Evolutionary conservation across 2,329 filamentous ascomycete genomes (phyloP).

Genomic region (Phialemonium atrogriseum): DNA sequence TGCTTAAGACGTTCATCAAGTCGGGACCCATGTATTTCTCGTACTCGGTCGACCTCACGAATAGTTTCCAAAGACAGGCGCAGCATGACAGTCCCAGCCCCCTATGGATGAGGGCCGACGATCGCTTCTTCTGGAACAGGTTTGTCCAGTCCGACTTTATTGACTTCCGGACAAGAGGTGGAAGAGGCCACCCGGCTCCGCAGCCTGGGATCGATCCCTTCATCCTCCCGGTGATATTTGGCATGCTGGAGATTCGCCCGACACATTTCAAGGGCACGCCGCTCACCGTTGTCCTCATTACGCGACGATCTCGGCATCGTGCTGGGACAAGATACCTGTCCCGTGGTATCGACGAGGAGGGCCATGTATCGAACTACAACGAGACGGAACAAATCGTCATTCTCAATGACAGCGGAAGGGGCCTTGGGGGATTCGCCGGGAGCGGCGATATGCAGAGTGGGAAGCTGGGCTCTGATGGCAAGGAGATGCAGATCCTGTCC

Average conservation of each 20-base stretch:
- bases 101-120: conserved; percentile 86
- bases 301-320: conserved; percentile 77
- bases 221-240: conserved; percentile 92
- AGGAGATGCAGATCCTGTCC: conserved; percentile 81
- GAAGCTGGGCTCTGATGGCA: conserved; percentile 49
- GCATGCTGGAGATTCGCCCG: conserved; percentile 85
- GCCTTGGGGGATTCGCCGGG: conserved; percentile 72
- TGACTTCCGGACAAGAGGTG: conserved; percentile 64
- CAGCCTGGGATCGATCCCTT: conserved; percentile 80
- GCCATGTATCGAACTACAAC: conserved; percentile 97
- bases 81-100: conserved; percentile 63
- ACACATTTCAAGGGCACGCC: conserved; percentile 79
- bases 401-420: conserved; percentile 70
- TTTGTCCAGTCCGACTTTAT: conserved; percentile 89
- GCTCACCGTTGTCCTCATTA: conserved; percentile 80
- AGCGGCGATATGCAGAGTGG: conserved; percentile 69
- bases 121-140: conserved; percentile 98
- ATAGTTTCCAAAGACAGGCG: conserved; percentile 90
- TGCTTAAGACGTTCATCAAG: conserved; percentile 76
- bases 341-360: conserved; percentile 84
- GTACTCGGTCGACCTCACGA: conserved; percentile 93
- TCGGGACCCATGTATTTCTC: conserved; percentile 94
- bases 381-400: conserved; percentile 93
- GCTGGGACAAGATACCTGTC: conserved; percentile 94
- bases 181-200: conserved; percentile 55